Percentiles rank a stretch among this genome's conserved stretches.
Conservation (phyloP, 75 land plant genomes). For the Gnetum montanum region DNA sequence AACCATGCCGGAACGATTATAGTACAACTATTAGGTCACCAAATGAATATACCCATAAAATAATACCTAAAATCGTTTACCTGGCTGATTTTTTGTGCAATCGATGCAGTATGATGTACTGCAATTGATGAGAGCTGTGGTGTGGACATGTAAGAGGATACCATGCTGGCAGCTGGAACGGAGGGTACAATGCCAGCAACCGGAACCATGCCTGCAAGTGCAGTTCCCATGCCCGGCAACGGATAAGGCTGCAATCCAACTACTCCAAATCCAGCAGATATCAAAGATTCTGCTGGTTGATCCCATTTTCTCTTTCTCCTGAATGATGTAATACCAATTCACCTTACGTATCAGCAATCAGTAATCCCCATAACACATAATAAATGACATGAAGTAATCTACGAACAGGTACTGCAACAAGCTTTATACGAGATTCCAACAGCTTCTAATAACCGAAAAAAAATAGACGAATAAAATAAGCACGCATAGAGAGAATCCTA, state of each 20-base stretch:
- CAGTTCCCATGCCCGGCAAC: conserved; percentile 24
- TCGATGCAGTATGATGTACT: conserved; percentile 38
- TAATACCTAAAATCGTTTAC: no score
- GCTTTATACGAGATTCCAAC: no score
- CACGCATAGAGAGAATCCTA: no score
- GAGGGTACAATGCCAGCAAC: conserved; percentile 21
- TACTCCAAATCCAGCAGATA: conserved; percentile 37
- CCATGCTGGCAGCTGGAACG: conserved; percentile 12
- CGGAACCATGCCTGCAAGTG: conserved; percentile 22
- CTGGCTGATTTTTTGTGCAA: conserved; percentile 55
- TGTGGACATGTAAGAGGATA: conserved; percentile 9
- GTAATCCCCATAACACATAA: no score
- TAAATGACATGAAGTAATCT: no score
- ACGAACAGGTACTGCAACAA: no score
- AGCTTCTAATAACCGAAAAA: no score
- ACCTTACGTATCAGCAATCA: not conserved
- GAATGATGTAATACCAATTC: not conserved
- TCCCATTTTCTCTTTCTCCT: conserved; percentile 96
- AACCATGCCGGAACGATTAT: not conserved
- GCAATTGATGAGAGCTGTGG: conserved; percentile 15
- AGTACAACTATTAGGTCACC: no score
- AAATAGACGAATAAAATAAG: no score
- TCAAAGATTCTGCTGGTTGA: conserved; percentile 66
- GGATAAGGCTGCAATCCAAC: conserved; percentile 36
- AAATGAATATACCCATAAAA: no score